Base-by-base conservation (phyloP, 164 flowering plant species). In the Liquidambar formosana region DNA sequence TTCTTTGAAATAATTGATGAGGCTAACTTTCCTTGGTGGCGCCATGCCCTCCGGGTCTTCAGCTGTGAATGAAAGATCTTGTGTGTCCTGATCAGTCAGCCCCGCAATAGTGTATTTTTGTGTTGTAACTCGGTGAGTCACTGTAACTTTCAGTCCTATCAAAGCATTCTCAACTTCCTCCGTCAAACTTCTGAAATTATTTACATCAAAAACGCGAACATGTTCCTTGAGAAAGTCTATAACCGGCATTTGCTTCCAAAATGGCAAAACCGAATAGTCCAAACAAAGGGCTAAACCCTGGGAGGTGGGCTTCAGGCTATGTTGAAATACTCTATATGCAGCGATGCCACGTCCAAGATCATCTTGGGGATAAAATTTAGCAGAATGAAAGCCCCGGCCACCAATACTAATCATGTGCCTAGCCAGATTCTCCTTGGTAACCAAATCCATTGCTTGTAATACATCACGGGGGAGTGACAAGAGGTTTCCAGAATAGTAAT, bases 361-460 rank as follows among this genome's bases (percentile, higher is more conserved):
- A 74, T 76, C 83, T 12, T 65, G 62, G 10, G 9, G 25, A 9
- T 61, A 2, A 41, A 27, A 25, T 1, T 48, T 56, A 10, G 19
- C 8, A 14, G 83, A 62, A 70, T 79, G 84, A 49, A 89, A 89
- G 57, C 74, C 38, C 5, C 83, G 76, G 25, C 94, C 91, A 25
- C 82, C 66, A 9, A 73, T 47, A n/a, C n/a, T n/a, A 2, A 85
- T 73, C 73, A 81, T 68, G 3, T 45, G 26, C 73, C 73, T 77
- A 16, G 80, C 27, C 1, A 88, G 88, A 69, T 90, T 78, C 71
- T 90, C 93, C 65, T 85, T 88, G 87, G 89, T 79, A 15, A 90
- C 86, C 66, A 92, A 76, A 77, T 90, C 97, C 88, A 92, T 69
- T 1, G 79, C 90, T 51, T 90, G 96, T 53, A 92, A 75, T 41